Conservation (phyloP, 1,284 basidiomycete species). For the Microbotryum lychnidis-dioicae region DNA sequence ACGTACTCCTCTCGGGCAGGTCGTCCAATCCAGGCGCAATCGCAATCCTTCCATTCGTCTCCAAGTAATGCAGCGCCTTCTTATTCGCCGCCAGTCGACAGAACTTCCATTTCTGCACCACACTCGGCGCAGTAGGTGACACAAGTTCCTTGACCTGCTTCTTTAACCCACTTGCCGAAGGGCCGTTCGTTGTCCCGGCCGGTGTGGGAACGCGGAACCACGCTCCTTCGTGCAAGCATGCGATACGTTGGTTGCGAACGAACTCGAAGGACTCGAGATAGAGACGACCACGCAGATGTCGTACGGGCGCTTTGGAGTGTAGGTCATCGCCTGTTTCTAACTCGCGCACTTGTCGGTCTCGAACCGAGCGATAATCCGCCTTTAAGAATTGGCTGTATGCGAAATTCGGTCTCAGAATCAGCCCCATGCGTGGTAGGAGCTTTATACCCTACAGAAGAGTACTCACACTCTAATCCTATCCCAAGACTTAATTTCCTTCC, state of each 20-base stretch:
- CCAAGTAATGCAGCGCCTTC: constrained; percentile 73
- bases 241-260: constrained; percentile 79
- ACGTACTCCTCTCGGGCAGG: constrained; percentile 62
- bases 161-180: constrained; percentile 39
- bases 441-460: constrained; percentile 49
- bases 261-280: constrained; percentile 90
- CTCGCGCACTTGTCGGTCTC: constrained; percentile 89
- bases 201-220: constrained; percentile 77
- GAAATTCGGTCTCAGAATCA: too few relatives aligned
- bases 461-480: constrained; percentile 47
- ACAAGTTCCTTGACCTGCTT: constrained; percentile 7
- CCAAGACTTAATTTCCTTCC: constrained; percentile 10
- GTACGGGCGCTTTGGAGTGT: constrained; percentile 69
- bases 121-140: neutral
- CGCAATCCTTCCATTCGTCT: constrained; percentile 64
- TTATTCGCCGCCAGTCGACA: constrained; percentile 47
- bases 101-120: constrained; percentile 36
- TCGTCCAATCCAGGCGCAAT: constrained; percentile 75
- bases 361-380: constrained; percentile 74
- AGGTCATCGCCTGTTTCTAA: constrained; percentile 85
- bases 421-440: too few relatives aligned
- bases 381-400: constrained; percentile 66
- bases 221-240: constrained; percentile 77
- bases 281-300: constrained; percentile 78
- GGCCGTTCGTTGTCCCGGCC: constrained; percentile 45